Evolutionary conservation across 2,329 filamentous ascomycete species (phyloP).

Genomic region (Thielaviopsis punctulata): DNA sequence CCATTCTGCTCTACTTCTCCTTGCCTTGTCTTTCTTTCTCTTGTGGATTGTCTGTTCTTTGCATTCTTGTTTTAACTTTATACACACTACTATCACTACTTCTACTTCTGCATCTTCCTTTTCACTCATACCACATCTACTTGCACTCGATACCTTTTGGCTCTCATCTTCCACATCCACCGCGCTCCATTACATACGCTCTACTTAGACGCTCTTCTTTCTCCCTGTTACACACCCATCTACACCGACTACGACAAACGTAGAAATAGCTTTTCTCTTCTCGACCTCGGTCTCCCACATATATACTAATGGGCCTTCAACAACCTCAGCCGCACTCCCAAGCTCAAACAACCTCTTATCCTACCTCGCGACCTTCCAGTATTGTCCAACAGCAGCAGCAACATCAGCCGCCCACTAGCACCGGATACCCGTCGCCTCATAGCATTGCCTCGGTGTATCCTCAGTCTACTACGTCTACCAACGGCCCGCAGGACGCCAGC

Average conservation of each 20-base stretch:
- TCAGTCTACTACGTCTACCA: conserved; percentile 44
- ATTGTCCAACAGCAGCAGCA: conserved; percentile 57
- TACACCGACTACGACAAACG: conserved; percentile 7
- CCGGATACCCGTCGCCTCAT: conserved; percentile 51
- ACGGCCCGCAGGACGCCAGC: conserved; percentile 47
- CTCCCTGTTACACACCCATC: background rate
- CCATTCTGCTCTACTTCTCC: background rate
- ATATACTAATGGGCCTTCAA: conserved; percentile 38
- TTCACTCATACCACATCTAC: background rate
- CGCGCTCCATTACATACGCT: background rate
- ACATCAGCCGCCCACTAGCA: conserved; percentile 32
- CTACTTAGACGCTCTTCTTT: conserved; percentile 13
- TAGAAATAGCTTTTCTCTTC: background rate
- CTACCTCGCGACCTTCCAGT: conserved; percentile 52
- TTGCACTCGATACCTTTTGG: conserved; percentile 17
- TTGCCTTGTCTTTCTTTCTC: conserved; percentile 2
- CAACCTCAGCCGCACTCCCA: conserved; percentile 33
- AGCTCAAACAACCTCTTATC: conserved; percentile 46
- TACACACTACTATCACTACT: background rate
- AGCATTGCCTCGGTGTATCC: conserved; percentile 35
- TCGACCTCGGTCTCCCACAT: conserved; percentile 3
- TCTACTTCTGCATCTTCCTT: background rate
- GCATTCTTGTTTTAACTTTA: background rate
- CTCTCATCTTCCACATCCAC: conserved; percentile 11
- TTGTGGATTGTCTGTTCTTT: conserved; percentile 4